Conservation (phyloP, 2,329 filamentous ascomycete species). For the Curvularia lunata region DNA sequence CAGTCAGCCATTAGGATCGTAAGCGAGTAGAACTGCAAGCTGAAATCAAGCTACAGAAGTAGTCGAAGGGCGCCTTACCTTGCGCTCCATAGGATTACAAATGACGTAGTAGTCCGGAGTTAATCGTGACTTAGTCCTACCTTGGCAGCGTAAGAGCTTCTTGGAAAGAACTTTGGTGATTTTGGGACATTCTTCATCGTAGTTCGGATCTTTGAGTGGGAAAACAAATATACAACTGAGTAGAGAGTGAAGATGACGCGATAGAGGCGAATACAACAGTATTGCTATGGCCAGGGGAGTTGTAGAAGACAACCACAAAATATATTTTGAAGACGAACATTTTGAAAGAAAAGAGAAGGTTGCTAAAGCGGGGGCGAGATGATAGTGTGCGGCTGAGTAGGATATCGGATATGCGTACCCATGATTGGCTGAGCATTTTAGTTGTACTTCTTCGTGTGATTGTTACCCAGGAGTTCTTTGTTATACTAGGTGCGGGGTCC, state of each 20-base stretch:
- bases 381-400: background rate
- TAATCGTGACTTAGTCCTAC: background rate
- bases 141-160: background rate
- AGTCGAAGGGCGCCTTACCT: background rate
- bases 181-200: background rate
- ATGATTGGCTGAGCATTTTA: background rate
- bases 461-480: background rate
- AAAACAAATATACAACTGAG: background rate
- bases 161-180: background rate
- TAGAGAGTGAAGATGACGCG: too few species aligned
- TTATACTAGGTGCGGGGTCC: background rate
- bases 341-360: background rate
- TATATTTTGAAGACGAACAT: background rate
- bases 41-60: background rate
- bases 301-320: background rate
- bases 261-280: too few species aligned
- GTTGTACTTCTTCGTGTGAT: background rate
- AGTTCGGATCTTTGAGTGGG: background rate
- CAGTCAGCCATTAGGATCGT: background rate
- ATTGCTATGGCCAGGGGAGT: background rate
- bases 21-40: background rate
- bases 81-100: background rate
- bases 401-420: background rate
- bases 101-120: background rate
- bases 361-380: background rate